Evolutionary conservation across 169 alveolate species (phyloP).

Genomic region (Cryptosporidium muris): DNA sequence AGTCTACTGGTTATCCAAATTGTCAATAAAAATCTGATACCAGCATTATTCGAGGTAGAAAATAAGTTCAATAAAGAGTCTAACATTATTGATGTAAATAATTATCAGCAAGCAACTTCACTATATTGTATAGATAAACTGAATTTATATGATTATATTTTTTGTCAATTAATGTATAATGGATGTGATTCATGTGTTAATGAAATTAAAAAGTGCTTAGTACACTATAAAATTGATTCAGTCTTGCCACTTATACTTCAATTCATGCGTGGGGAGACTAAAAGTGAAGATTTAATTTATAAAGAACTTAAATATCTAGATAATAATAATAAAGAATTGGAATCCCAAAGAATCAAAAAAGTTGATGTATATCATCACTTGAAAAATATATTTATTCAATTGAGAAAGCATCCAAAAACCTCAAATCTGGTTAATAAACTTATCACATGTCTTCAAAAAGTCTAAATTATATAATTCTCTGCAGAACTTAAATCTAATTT

Average conservation of each 20-base stretch:
- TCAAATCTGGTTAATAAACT: slow-evolving; percentile 25
- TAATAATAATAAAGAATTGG: not conserved
- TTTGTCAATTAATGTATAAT: not conserved
- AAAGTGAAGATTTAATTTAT: slow-evolving; percentile 21
- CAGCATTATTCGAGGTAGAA: no score
- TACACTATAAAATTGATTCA: slow-evolving; percentile 24
- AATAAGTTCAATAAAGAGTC: no score
- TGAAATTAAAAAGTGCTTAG: slow-evolving; percentile 32
- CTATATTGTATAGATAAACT: not conserved
- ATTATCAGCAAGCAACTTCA: not conserved
- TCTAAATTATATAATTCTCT: not conserved
- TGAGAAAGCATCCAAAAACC: slow-evolving; percentile 9
- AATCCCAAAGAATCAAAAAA: not conserved
- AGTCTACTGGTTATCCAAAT: no score
- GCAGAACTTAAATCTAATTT: no score
- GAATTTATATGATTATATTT: slow-evolving; percentile 27
- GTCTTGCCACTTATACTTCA: slow-evolving; percentile 40
- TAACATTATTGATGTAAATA: no score
- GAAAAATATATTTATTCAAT: slow-evolving; percentile 25
- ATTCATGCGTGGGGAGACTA: slow-evolving; percentile 39
- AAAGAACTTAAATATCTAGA: slow-evolving; percentile 9
- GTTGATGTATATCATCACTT: slow-evolving; percentile 27
- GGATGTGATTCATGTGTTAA: not conserved
- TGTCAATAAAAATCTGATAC: no score
- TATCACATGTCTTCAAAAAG: slow-evolving; percentile 8